Conservation (phyloP, 768 basidiomycete species). For the Suillus weaverae region DNA sequence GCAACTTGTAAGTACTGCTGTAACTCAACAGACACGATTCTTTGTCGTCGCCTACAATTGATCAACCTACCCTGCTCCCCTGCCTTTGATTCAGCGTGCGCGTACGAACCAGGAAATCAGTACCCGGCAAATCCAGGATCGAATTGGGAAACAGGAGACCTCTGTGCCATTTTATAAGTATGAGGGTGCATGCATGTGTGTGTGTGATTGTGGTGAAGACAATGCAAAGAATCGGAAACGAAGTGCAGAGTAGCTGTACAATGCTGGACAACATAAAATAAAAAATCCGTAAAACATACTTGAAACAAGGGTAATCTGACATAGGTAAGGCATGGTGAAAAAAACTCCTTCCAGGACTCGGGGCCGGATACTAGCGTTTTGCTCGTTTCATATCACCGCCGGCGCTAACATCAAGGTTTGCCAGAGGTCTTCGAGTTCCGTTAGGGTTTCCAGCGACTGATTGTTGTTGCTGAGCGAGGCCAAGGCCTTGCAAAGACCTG, state of each 20-base stretch:
- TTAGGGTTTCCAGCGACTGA: slow-evolving; percentile 8
- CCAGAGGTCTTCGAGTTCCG: slow-evolving; percentile 29
- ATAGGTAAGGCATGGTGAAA: not conserved
- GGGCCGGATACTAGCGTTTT: slow-evolving; percentile 29
- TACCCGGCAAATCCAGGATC: not conserved
- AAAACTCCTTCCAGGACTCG: not conserved
- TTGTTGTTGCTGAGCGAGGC: slow-evolving; percentile 36
- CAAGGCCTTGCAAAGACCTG: slow-evolving; percentile 38
- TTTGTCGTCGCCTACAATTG: not conserved
- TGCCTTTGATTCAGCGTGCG: not conserved
- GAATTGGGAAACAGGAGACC: not conserved
- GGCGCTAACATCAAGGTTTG: slow-evolving; percentile 31
- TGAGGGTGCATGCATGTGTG: not conserved
- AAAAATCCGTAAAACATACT: not conserved
- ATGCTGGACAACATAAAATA: not conserved
- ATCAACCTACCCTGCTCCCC: not conserved
- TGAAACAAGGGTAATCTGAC: not conserved
- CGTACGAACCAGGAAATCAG: not conserved
- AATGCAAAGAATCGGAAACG: not conserved
- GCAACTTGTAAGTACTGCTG: not conserved
- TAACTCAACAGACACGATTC: not conserved
- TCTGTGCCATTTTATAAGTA: not conserved
- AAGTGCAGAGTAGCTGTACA: not conserved
- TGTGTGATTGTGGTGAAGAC: not conserved
- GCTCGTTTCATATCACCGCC: slow-evolving; percentile 40